Evolutionary conservation across 768 basidiomycete genomes (phyloP).

Genomic region (Podaxis mareebaensis): DNA sequence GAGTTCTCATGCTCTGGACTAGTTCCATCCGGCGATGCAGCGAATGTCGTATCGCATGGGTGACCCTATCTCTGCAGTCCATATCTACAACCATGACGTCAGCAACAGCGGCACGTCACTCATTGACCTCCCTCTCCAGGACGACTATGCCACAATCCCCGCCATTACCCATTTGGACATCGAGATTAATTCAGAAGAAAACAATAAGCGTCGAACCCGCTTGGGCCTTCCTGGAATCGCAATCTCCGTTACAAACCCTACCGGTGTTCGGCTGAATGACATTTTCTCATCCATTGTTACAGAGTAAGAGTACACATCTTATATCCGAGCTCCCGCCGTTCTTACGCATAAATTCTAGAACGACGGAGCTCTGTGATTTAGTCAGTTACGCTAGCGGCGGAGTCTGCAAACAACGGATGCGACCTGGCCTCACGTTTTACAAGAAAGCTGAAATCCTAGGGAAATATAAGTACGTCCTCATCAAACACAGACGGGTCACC

Average conservation of each 20-base stretch:
- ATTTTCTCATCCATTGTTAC: constrained; percentile 19
- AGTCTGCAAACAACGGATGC: constrained; percentile 18
- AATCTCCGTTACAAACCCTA: constrained; percentile 15
- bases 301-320: constrained; percentile 15
- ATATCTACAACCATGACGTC: neutral
- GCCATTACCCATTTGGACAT: constrained; percentile 10
- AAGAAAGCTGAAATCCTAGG: constrained; percentile 22
- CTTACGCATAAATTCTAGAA: constrained; percentile 2
- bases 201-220: neutral
- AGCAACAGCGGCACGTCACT: neutral
- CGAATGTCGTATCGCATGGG: constrained; percentile 20
- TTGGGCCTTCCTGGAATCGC: constrained; percentile 10
- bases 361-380: constrained; percentile 19
- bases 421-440: constrained; percentile 17
- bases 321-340: neutral
- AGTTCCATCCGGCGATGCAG: constrained; percentile 21
- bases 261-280: constrained; percentile 20
- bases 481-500: too few relatives aligned
- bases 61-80: constrained; percentile 3
- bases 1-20: neutral
- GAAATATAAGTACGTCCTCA: constrained; percentile 14
- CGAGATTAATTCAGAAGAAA: constrained; percentile 7
- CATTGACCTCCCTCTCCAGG: constrained; percentile 11
- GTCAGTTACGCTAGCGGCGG: constrained; percentile 19
- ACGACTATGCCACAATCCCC: constrained; percentile 21